Conservation (phyloP, 2,329 filamentous ascomycete genomes). For the Penicillium thymicola region DNA sequence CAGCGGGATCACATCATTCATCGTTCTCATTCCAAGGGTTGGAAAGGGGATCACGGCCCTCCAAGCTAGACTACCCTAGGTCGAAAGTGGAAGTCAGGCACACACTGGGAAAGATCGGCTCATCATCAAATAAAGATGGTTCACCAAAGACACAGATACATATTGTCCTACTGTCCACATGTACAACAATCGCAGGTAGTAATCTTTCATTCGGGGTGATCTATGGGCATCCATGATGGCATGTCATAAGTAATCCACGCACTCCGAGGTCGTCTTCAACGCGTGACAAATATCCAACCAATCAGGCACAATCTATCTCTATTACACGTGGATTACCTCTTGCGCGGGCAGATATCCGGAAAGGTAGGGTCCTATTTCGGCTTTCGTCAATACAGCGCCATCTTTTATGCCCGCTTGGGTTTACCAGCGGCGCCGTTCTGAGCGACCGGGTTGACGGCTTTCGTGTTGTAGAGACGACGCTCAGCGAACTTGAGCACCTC, state of each 20-base stretch:
- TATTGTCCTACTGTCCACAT: background rate
- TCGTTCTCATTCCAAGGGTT: background rate
- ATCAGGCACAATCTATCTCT: constrained; percentile 6
- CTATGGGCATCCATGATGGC: constrained; percentile 9
- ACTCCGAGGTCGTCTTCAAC: background rate
- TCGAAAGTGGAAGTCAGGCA: background rate
- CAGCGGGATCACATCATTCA: background rate
- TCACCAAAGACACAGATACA: background rate
- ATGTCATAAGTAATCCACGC: background rate
- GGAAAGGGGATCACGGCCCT: background rate
- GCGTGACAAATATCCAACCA: background rate
- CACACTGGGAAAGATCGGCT: background rate
- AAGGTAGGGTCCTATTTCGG: background rate
- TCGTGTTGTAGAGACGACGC: constrained; percentile 56
- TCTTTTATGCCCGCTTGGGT: constrained; percentile 35
- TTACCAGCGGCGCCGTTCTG: constrained; percentile 34
- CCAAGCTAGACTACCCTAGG: background rate
- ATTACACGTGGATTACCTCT: background rate
- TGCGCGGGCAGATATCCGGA: background rate
- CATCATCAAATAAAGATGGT: background rate
- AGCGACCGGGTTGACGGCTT: constrained; percentile 12
- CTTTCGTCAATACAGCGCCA: constrained; percentile 4
- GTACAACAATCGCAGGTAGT: background rate
- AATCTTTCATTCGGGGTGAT: constrained; percentile 6
- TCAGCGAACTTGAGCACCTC: constrained; percentile 79